These are phyloP conservation scores for Colletotrichum sp. DNA, from an alignment of 2,329 filamentous ascomycete genomes.

Conservation along the genomic window DNA sequence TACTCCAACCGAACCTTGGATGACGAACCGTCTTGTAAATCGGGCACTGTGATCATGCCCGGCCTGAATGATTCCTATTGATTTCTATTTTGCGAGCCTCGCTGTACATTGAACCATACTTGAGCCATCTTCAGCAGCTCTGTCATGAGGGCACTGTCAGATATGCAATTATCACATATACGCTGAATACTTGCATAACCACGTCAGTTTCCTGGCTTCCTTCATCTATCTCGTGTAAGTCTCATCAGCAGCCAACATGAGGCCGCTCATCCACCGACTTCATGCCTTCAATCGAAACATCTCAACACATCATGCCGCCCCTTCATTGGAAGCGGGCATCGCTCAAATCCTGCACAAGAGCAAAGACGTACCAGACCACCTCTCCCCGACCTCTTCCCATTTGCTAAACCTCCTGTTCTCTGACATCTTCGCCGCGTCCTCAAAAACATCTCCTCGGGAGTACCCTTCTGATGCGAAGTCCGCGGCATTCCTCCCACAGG, in stretches of 20 bases:
- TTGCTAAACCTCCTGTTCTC: conserved; percentile 68
- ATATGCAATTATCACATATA: not conserved
- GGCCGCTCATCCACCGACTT: not conserved
- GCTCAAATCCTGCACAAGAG: conserved; percentile 12
- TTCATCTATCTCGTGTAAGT: conserved; percentile 2
- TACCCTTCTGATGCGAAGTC: conserved; percentile 1
- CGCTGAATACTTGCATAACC: not conserved
- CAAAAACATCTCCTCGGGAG: conserved; percentile 24
- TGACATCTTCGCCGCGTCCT: conserved; percentile 50
- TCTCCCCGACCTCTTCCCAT: conserved; percentile 65
- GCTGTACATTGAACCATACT: not conserved
- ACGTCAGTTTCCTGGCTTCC: not conserved
- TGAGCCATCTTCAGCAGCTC: not conserved
- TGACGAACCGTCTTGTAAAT: not conserved
- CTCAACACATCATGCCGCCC: not conserved
- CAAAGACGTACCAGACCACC: conserved; percentile 47
- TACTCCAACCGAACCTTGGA: not conserved
- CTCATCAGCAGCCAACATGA: not conserved
- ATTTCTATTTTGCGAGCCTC: not conserved
- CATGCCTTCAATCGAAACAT: not conserved
- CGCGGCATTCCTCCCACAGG: conserved; percentile 55
- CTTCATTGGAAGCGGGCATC: not conserved
- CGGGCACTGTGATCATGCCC: not conserved
- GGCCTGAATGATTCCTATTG: not conserved
- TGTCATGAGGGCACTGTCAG: not conserved